Base-by-base conservation (phyloP, 768 basidiomycete genomes). In the Lactarius indigo region DNA sequence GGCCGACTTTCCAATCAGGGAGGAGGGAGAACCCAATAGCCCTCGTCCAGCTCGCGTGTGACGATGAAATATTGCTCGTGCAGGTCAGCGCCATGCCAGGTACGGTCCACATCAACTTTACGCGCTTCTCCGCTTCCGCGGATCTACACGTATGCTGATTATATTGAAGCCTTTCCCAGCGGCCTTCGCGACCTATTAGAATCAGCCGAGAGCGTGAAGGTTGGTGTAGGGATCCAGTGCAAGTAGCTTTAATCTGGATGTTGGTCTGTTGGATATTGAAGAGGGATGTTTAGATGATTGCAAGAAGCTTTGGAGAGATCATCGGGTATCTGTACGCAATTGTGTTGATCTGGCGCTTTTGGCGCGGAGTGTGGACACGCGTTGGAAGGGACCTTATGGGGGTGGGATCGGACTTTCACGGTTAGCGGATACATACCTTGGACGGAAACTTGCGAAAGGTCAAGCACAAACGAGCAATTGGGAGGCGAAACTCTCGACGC, bases 221-320 rank as follows among this genome's bases (percentile, higher is more conserved):
- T 84, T 9, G 92, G 92, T 26, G 89, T 91, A 60, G 86, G 81
- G 30, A 91, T 92, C n/a, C 85, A 86, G 77, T 73, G 91, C 88
- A 70, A 63, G 69, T 72, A 28, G 1, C 50, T 52, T 52, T 5
- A 15, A 52, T 52, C 50, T 3, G 26, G 26, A 23, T 5, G 26
- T 52, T 23, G 12, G 23, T 13, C 3, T 5, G 47, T 50, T 50
- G 23, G 47, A 26, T 50, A 50, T 50, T 62, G 15, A 35, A 42
- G 30, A 13, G 58, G 13, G 54, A 4, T 54, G 59, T 33, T 17
- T 70, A 92, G 91, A 80, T 69, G 91, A 93, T 71, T 85, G 83
- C 64, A 79, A 80, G 73, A 93, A 92, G 75, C 72, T 92, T 15
- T 85, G 79, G 74, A 79, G 65, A 73, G 81, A 80, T 59, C 77